These are phyloP conservation scores for Pythium sp. DNA, from an alignment of 352 stramenopile genomes.

Conservation along the genomic window DNA sequence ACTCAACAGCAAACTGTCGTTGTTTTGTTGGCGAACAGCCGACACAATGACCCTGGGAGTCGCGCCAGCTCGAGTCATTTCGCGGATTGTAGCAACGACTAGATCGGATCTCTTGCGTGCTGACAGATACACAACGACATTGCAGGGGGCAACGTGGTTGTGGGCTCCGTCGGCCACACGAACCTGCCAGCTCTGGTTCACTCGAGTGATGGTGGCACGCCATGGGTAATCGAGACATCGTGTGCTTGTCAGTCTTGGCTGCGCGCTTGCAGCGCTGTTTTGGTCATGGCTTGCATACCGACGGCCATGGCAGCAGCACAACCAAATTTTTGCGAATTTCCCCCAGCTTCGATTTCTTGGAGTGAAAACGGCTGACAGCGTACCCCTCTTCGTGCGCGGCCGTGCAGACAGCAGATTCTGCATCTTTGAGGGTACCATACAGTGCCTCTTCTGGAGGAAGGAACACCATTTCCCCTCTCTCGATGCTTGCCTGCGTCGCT, in stretches of 20 bases:
- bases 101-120: slow-evolving; percentile 1
- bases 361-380: slow-evolving; percentile 2
- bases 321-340: background rate
- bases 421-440: background rate
- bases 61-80: slow-evolving; percentile 1
- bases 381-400: background rate
- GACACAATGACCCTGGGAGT: slow-evolving; percentile 1
- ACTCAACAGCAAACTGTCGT: slow-evolving; percentile 1
- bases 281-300: background rate
- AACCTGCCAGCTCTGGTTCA: slow-evolving; percentile 1
- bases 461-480: background rate
- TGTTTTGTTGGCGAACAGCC: slow-evolving; percentile 1
- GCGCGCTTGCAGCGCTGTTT: background rate
- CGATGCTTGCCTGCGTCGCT: background rate
- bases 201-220: background rate
- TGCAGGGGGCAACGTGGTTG: background rate
- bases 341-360: slow-evolving; percentile 3
- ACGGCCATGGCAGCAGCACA: background rate
- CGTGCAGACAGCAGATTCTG: background rate
- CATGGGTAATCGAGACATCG: background rate
- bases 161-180: background rate
- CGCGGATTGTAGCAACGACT: slow-evolving; percentile 1
- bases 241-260: background rate
- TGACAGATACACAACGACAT: background rate
- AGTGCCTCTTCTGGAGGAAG: slow-evolving; percentile 2